Base-by-base conservation (phyloP, 164 flowering plant species). In the grape (Vitis vinifera) region DNA sequence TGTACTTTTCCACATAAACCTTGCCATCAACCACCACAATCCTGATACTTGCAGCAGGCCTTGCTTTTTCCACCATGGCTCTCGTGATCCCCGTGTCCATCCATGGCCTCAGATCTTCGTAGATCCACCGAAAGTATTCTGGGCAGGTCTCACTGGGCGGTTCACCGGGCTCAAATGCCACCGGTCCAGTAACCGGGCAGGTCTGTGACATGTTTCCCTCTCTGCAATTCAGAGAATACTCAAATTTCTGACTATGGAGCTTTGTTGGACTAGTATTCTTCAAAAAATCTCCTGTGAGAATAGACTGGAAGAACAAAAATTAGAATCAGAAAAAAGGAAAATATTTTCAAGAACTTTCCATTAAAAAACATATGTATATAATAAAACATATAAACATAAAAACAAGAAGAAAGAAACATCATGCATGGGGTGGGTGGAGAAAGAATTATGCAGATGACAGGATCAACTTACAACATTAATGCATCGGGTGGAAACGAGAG, bases 31-130 rank as follows among this genome's bases (percentile, higher is more conserved):
- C 50, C 0, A 84, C 70, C 50, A 78, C 75, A 9, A 86, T 65
- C 55, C 84, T 78, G 44, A 84, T 80, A 55, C 73, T 62, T 0
- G 86, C 82, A 31, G 44, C 4, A 31, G 6, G 44, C 0, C 19
- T 62, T 1, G 79, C 85, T 9, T 83, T 29, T 44, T 78, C 78
- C 57, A 86, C 65, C 81, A 74, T 76, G 14, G 84, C 86, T 66
- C 62, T 75, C 0, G 86, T 67, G 63, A 86, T 86, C 10, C 88
- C 88, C 1, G 76, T 71, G 0, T 29, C 44, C 63, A 52, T 78
- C 90, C 90, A 86, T 1, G 82, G 85, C 65, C 60, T 51, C n/a
- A 86, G 74, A 67, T 86, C 90, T 69, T 82, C 82, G 51, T 84
- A 84, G 71, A 86, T 86, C 90, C 88, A 86, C 17, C 85, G 80